Base-by-base conservation (phyloP, 805 yeast species). In the Kodamaea lidongshanica region DNA sequence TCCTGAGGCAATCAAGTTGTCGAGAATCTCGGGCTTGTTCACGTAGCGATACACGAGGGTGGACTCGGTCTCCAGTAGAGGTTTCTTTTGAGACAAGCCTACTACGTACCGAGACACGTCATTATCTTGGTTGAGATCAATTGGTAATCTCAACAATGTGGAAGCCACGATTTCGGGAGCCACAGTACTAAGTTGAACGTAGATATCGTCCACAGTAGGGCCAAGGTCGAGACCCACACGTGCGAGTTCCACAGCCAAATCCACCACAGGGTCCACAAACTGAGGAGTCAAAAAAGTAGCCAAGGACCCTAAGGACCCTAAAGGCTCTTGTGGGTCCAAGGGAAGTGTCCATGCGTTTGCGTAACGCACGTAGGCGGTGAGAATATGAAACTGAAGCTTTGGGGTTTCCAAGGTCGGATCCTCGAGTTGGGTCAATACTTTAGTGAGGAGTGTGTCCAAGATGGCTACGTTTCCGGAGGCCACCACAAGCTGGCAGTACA, bases 131-230 rank as follows among this genome's bases (percentile, higher is more conserved):
- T 40, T 35, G 4, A 44, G 30, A 13, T 41, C 32, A 2, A n/a
- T n/a, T 19, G 23, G 25, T 6, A 31, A 16, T 3, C 19, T 13
- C 11, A 26, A 17, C 16, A 31, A 15, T 16, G 39, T 37, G 10
- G 6, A 11, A 3, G 45, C 21, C 9, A 45, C 37, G 7, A 29
- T 18, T 5, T 27, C 11, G 12, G 46, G 44, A 12, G 38, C 38
- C 6, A 45, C 52, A 38, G 27, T 34, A 11, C 39, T 32, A 4
- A 64, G 29, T 22, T 60, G 64, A n/a, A 45, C 27, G 34, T 44
- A 64, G 16, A 51, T 40, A 21, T 56, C 58, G 34, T 61, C 57
- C 22, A 68, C 48, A 10, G 50, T 26, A n/a, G 54, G 59, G 15
- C 52, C 34, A 16, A 50, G 40, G 10, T 44, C 38, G 3, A 50